These are phyloP conservation scores for Sclerotinia sclerotiorum DNA, from an alignment of 2,329 filamentous ascomycete genomes.

Conservation along the genomic window DNA sequence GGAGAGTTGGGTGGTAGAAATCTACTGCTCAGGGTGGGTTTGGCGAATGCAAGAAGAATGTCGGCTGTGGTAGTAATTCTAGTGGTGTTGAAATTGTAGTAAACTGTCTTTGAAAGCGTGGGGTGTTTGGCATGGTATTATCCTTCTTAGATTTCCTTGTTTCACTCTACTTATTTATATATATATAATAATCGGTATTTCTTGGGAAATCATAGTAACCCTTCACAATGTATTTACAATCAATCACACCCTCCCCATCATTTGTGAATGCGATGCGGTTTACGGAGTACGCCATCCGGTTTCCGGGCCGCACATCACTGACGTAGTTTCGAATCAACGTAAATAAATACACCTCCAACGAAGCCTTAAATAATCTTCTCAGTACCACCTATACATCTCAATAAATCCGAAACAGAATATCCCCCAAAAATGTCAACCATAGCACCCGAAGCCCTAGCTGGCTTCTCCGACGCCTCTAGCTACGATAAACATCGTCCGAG, in stretches of 20 bases:
- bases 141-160: neutral
- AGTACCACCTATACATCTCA: neutral
- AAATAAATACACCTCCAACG: neutral
- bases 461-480: conserved; percentile 62
- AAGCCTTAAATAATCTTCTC: neutral
- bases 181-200: neutral
- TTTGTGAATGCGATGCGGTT: neutral
- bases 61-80: neutral
- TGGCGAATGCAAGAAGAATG: neutral
- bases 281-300: conserved; percentile 10
- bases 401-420: neutral
- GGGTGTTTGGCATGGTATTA: neutral
- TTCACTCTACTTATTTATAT: neutral
- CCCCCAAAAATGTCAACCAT: conserved; percentile 22
- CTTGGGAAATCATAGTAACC: neutral
- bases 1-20: neutral
- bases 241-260: neutral
- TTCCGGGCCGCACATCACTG: neutral
- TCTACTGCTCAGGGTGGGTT: neutral
- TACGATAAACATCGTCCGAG: conserved; percentile 70
- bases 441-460: conserved; percentile 41
- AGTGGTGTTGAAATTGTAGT: neutral
- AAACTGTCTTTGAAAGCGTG: neutral
- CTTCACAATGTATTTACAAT: neutral
- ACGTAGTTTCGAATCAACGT: conserved; percentile 1